phyloP scores from a whole-genome alignment of 306 rosid species.

The Pterocarpus macrocarpus region DNA sequence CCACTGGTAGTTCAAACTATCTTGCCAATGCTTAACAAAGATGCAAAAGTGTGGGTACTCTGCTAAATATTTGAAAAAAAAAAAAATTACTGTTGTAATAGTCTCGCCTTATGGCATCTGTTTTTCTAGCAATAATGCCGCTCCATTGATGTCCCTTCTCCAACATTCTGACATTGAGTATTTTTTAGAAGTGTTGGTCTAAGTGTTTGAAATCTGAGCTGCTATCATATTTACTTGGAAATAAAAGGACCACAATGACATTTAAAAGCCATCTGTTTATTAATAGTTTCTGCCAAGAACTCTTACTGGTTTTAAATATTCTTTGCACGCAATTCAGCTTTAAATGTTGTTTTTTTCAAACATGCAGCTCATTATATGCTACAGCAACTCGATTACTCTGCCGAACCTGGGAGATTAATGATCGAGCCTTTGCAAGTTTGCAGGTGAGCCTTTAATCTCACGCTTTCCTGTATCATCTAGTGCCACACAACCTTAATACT shows the following conservation, averaged over 20 bases:
- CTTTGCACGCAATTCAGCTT: conserved; percentile 21
- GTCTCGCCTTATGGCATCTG: conserved; percentile 33
- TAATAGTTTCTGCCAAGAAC: conserved; percentile 8
- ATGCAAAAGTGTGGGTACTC: conserved; percentile 73
- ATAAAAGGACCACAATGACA: conserved; percentile 24
- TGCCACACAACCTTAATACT: neutral
- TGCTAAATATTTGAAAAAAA: conserved; percentile 21
- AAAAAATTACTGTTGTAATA: conserved; percentile 20
- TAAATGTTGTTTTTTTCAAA: neutral
- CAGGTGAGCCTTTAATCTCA: conserved; percentile 65
- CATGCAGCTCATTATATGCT: conserved; percentile 78
- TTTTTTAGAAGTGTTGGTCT: conserved; percentile 8
- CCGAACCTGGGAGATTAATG: conserved; percentile 96
- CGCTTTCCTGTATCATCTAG: conserved; percentile 38
- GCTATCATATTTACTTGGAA: conserved; percentile 28
- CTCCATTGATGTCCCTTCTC: conserved; percentile 2
- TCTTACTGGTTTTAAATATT: conserved; percentile 42
- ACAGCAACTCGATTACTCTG: conserved; percentile 89
- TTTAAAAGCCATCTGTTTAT: conserved; percentile 8
- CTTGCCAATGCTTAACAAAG: conserved; percentile 88
- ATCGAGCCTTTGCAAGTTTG: conserved; percentile 90
- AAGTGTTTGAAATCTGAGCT: conserved; percentile 34
- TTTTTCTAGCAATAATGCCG: conserved; percentile 31
- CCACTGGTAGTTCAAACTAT: conserved; percentile 89
- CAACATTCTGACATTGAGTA: neutral